Conservation (phyloP, 805 yeast genomes). For the Tanozyma kutaoensis region DNA sequence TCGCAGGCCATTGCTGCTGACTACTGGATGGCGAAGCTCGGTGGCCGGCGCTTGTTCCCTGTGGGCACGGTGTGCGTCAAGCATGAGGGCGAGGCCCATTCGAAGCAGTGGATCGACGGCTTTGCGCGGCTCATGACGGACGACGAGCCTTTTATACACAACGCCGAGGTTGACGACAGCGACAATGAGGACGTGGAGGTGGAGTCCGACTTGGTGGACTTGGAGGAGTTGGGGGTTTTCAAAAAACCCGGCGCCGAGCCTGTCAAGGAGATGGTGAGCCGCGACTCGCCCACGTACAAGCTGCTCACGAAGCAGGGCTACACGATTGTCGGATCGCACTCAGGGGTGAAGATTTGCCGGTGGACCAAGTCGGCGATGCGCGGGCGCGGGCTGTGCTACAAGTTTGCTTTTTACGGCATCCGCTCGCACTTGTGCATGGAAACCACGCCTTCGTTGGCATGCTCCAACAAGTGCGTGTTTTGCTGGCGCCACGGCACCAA, state of each 20-base stretch:
- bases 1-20: conserved; percentile 74
- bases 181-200: conserved; percentile 31
- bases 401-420: conserved; percentile 85
- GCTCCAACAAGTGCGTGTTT: conserved; percentile 91
- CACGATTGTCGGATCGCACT: conserved; percentile 84
- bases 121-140: conserved; percentile 53
- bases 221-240: conserved; percentile 53
- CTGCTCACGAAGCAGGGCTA: conserved; percentile 89
- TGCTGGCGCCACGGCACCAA: conserved; percentile 98
- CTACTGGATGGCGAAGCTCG: conserved; percentile 62
- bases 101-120: conserved; percentile 55
- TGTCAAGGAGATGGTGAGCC: conserved; percentile 74
- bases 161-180: conserved; percentile 46
- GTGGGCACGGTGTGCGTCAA: conserved; percentile 77
- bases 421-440: conserved; percentile 91
- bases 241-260: conserved; percentile 28
- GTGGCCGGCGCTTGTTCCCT: conserved; percentile 79
- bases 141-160: conserved; percentile 48
- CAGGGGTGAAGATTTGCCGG: conserved; percentile 90
- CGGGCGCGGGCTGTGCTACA: conserved; percentile 91
- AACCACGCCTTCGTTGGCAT: conserved; percentile 84
- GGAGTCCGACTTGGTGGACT: conserved; percentile 42
- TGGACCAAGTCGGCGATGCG: conserved; percentile 94
- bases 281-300: conserved; percentile 78
- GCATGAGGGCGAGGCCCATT: conserved; percentile 41